Percentiles rank a stretch among this genome's conserved stretches.
phyloP scores from a whole-genome alignment of 352 stramenopile genomes.

The Phytophthora fragariaefolia region DNA sequence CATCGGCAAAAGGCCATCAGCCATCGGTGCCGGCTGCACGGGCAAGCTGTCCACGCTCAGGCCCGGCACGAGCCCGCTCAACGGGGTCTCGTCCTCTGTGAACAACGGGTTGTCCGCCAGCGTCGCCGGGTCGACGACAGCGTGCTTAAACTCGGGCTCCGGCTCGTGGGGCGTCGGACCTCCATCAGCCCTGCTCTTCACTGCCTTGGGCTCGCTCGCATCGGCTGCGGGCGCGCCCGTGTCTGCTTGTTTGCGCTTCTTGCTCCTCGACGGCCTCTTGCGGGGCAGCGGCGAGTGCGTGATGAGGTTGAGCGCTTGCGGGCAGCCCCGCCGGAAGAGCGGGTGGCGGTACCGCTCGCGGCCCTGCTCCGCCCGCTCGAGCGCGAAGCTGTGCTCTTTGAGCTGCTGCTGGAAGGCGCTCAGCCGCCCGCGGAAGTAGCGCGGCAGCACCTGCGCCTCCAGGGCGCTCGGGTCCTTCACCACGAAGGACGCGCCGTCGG shows the following conservation, averaged over 20 bases:
- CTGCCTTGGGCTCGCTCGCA: conserved; percentile 18
- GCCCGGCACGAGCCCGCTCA: conserved; percentile 21
- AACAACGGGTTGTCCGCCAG: conserved; percentile 39
- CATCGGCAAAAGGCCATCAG: neutral
- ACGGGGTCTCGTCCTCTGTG: conserved; percentile 7
- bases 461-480: conserved; percentile 59
- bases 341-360: conserved; percentile 49
- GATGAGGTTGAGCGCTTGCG: conserved; percentile 48
- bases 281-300: conserved; percentile 44
- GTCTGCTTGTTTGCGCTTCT: conserved; percentile 34
- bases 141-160: conserved; percentile 26
- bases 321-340: conserved; percentile 56
- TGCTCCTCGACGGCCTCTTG: conserved; percentile 36
- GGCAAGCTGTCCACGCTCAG: conserved; percentile 8
- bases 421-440: conserved; percentile 73
- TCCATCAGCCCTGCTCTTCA: conserved; percentile 18
- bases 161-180: conserved; percentile 17
- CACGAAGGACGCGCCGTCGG: conserved; percentile 55
- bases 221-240: neutral
- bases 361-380: conserved; percentile 8
- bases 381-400: conserved; percentile 64
- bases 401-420: conserved; percentile 76
- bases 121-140: conserved; percentile 13
- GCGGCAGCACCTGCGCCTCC: conserved; percentile 55
- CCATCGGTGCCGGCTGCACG: neutral